Percentiles rank a stretch among this genome's conserved stretches.
These are phyloP conservation scores for Tylopilus vinaceipallidus DNA, from an alignment of 768 basidiomycete species.

Conservation along the genomic window DNA sequence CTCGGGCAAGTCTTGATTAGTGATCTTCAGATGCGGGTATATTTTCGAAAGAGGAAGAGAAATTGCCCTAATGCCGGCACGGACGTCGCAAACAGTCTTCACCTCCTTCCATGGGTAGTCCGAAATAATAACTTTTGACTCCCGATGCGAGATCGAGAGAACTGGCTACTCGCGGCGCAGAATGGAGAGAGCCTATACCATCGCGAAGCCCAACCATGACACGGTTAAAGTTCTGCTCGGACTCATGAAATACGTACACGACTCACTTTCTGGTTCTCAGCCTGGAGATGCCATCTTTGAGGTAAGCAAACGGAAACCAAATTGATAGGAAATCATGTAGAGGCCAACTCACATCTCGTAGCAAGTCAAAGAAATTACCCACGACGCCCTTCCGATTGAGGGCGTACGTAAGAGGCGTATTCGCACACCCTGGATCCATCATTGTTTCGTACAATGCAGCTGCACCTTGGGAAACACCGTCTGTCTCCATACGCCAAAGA, in stretches of 20 bases:
- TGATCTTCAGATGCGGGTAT: conserved; percentile 27
- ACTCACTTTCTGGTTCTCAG: conserved; percentile 14
- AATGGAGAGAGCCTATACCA: conserved; percentile 25
- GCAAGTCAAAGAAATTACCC: too few relatives aligned
- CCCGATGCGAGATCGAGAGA: not conserved
- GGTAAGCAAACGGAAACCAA: too few relatives aligned
- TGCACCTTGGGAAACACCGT: too few relatives aligned
- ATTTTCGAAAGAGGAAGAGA: conserved; percentile 27
- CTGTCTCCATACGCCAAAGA: too few relatives aligned
- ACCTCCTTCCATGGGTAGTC: conserved; percentile 27
- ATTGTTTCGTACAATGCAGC: too few relatives aligned
- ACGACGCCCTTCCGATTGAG: too few relatives aligned
- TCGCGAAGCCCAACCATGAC: conserved; percentile 21
- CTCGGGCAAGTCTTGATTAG: conserved; percentile 29
- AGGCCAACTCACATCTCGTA: too few relatives aligned
- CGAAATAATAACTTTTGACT: not conserved
- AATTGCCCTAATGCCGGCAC: conserved; percentile 29
- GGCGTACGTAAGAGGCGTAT: too few relatives aligned
- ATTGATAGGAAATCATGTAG: too few relatives aligned
- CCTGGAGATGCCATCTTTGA: conserved; percentile 4
- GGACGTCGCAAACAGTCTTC: conserved; percentile 29
- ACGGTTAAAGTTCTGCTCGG: conserved; percentile 19
- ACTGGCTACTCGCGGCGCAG: conserved; percentile 16
- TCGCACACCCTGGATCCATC: too few relatives aligned
- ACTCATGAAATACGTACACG: not conserved